Conservation (phyloP, 371 early-diverging fungal species). For the Haplosporangium sp. region DNA sequence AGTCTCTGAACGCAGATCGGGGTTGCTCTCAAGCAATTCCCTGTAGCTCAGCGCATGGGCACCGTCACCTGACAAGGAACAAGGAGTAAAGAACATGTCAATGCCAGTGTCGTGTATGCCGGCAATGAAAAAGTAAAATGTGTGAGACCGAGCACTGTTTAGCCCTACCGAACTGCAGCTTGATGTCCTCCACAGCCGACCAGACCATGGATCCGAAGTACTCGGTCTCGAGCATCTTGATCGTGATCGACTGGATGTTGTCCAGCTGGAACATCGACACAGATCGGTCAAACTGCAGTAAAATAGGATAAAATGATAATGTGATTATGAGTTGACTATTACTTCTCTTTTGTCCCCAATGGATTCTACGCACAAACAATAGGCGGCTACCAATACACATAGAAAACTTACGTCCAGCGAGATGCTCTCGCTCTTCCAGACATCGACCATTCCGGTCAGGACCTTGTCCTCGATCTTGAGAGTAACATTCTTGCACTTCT, state of each 20-base stretch:
- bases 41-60: constrained; percentile 36
- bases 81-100: background rate
- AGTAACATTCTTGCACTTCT: constrained; percentile 46
- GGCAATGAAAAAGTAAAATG: too few species aligned
- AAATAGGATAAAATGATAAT: background rate
- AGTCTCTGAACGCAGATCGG: constrained; percentile 19
- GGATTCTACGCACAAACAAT: background rate
- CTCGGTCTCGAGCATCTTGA: constrained; percentile 37
- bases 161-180: constrained; percentile 29
- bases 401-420: constrained; percentile 25
- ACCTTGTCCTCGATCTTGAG: constrained; percentile 48
- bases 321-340: background rate
- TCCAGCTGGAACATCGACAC: constrained; percentile 45
- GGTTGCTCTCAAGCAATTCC: constrained; percentile 25
- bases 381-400: background rate
- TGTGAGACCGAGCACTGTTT: too few species aligned
- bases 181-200: constrained; percentile 36
- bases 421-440: constrained; percentile 42
- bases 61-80: constrained; percentile 13
- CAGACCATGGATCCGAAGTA: constrained; percentile 53
- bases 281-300: constrained; percentile 27
- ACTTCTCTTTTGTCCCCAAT: background rate
- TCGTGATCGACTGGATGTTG: constrained; percentile 24
- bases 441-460: constrained; percentile 44
- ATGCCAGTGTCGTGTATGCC: background rate